Conservation (phyloP, 2,329 filamentous ascomycete genomes). For the Colletotrichum incanum region DNA sequence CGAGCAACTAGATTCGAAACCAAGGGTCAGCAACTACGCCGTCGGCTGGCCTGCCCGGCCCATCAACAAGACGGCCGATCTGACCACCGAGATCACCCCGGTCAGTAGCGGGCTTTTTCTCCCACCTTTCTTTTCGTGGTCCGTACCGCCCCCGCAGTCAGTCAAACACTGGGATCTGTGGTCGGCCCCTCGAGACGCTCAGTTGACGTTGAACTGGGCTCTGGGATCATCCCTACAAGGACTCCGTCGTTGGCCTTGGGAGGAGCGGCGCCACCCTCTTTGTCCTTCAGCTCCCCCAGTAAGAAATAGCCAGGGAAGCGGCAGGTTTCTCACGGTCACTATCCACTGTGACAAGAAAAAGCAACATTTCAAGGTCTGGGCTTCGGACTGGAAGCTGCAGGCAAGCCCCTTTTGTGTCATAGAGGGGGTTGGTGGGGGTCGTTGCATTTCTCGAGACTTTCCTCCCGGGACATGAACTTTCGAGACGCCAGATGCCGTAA, state of each 20-base stretch:
- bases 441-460: neutral
- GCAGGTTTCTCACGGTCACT: conserved; percentile 16
- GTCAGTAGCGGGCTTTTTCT: conserved; percentile 10
- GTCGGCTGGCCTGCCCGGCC: conserved; percentile 9
- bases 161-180: conserved; percentile 33
- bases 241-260: neutral
- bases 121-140: neutral
- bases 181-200: conserved; percentile 13
- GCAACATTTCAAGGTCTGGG: conserved; percentile 27
- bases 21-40: conserved; percentile 3
- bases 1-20: neutral
- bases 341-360: conserved; percentile 31
- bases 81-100: conserved; percentile 22
- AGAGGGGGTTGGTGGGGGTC: neutral
- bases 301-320: conserved; percentile 32
- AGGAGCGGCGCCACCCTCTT: conserved; percentile 12
- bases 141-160: conserved; percentile 17
- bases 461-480: neutral
- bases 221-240: conserved; percentile 30
- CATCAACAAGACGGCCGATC: conserved; percentile 26
- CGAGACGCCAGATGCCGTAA: neutral
- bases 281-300: conserved; percentile 10
- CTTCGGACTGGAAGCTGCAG: conserved; percentile 8
- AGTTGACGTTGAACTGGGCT: conserved; percentile 22
- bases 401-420: conserved; percentile 4